phyloP scores from a whole-genome alignment of 2,329 filamentous ascomycete species.

The Beauveria scarabaeidicola region DNA sequence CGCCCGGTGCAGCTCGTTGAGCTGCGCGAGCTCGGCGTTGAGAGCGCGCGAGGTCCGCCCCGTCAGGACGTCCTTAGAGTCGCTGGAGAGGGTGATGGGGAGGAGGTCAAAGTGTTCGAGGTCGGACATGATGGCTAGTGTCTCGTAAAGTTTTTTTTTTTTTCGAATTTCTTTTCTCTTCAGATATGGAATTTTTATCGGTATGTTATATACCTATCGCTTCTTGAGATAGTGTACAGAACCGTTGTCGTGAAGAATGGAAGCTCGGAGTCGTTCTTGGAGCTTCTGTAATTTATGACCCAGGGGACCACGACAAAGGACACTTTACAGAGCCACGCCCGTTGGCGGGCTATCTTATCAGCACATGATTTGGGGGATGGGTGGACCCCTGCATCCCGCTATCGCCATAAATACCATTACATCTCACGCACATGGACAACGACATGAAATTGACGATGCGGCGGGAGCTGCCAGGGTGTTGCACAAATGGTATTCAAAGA shows the following conservation, averaged over 20 bases:
- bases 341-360: constrained; percentile 7
- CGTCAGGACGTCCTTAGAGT: constrained; percentile 62
- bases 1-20: constrained; percentile 11
- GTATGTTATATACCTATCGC: not conserved
- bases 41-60: constrained; percentile 42
- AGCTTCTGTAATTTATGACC: not conserved
- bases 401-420: not conserved
- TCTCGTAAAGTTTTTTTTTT: not conserved
- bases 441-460: not conserved
- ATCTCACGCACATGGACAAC: not conserved
- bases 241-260: not conserved
- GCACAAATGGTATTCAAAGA: not conserved
- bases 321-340: not conserved
- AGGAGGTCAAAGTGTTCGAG: constrained; percentile 72
- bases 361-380: constrained; percentile 9
- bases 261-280: not conserved
- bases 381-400: not conserved
- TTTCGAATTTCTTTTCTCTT: not conserved
- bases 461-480: not conserved
- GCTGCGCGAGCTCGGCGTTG: constrained; percentile 48
- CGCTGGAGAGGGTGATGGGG: constrained; percentile 71
- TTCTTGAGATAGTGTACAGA: not conserved
- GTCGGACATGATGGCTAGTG: constrained; percentile 40
- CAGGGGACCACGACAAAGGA: constrained; percentile 4
- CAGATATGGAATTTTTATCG: not conserved